A percentile compares a stretch with the other conserved stretches of the same genome.
Conservation (phyloP, 2,329 filamentous ascomycete genomes). For the Pseudogymnoascus sp. region DNA sequence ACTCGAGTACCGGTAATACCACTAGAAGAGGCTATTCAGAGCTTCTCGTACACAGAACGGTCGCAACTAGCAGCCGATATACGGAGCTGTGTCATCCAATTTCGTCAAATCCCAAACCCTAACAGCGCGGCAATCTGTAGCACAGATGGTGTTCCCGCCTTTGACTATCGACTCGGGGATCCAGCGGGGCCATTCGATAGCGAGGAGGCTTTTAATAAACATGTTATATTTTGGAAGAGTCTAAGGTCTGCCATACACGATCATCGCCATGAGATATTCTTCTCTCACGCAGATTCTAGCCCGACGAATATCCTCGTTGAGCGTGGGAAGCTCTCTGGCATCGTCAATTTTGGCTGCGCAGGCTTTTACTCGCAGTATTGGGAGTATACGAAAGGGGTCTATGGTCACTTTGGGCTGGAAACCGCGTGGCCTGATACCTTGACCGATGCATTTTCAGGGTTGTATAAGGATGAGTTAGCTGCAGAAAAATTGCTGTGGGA, state of each 20-base stretch:
- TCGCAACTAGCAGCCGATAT: conserved; percentile 2
- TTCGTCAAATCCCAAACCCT: conserved; percentile 8
- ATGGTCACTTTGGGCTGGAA: conserved; percentile 7
- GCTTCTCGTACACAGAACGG: conserved; percentile 10
- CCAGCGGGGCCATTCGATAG: neutral
- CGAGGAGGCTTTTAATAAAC: conserved; percentile 9
- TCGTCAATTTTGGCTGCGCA: conserved; percentile 11
- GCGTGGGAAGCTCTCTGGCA: conserved; percentile 3
- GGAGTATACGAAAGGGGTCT: conserved; percentile 12
- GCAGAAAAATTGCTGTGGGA: neutral
- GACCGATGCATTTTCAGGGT: neutral
- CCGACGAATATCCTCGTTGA: conserved; percentile 10
- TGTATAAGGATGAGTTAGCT: neutral
- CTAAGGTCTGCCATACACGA: conserved; percentile 1
- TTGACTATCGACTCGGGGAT: conserved; percentile 11
- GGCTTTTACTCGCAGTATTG: conserved; percentile 11
- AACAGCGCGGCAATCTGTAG: conserved; percentile 8
- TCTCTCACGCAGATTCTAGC: conserved; percentile 10
- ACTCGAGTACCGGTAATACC: conserved; percentile 6
- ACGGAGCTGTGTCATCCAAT: neutral
- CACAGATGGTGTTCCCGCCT: conserved; percentile 7
- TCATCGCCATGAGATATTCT: conserved; percentile 5
- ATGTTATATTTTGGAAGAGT: conserved; percentile 2
- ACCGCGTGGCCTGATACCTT: neutral
- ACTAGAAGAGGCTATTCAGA: neutral